Evolutionary conservation across 2,329 filamentous ascomycete species (phyloP).

Genomic region (Talaromyces sp.): DNA sequence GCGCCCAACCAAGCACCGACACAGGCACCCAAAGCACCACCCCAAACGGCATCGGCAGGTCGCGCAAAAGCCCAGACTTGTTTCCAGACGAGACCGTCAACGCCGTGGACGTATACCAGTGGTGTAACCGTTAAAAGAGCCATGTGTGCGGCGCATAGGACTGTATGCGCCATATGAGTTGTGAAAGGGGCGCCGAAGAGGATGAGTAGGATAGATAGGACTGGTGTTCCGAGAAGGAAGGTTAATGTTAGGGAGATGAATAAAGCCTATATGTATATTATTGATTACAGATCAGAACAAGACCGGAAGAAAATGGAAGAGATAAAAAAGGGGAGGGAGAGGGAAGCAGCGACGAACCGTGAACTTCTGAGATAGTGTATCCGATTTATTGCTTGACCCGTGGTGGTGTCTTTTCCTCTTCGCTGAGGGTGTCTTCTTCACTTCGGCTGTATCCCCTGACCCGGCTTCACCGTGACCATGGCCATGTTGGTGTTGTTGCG

Average conservation of each 20-base stretch:
- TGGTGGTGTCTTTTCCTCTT: conserved; percentile 11
- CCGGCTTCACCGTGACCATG: not conserved
- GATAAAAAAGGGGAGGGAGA: not conserved
- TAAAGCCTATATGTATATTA: too few relatives aligned
- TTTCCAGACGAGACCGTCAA: conserved; percentile 66
- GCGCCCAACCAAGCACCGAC: conserved; percentile 89
- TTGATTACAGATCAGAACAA: not conserved
- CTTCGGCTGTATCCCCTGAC: not conserved
- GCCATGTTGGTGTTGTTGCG: conserved; percentile 21
- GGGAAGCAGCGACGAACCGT: conserved; percentile 12
- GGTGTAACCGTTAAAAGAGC: conserved; percentile 72
- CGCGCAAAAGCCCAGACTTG: conserved; percentile 62
- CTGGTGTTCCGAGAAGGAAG: conserved; percentile 50
- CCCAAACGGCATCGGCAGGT: conserved; percentile 80
- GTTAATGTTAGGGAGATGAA: conserved; percentile 61
- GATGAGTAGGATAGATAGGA: conserved; percentile 60
- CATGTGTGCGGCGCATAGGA: conserved; percentile 75
- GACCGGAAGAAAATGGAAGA: not conserved
- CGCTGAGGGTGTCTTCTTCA: not conserved
- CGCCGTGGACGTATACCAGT: conserved; percentile 78
- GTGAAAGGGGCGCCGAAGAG: conserved; percentile 90
- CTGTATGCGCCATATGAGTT: conserved; percentile 70
- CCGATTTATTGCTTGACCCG: not conserved
- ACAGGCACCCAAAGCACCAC: conserved; percentile 69
- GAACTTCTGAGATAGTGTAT: conserved; percentile 8